phyloP scores from a whole-genome alignment of 2,329 filamentous ascomycete genomes.

The Monascus ruber region DNA sequence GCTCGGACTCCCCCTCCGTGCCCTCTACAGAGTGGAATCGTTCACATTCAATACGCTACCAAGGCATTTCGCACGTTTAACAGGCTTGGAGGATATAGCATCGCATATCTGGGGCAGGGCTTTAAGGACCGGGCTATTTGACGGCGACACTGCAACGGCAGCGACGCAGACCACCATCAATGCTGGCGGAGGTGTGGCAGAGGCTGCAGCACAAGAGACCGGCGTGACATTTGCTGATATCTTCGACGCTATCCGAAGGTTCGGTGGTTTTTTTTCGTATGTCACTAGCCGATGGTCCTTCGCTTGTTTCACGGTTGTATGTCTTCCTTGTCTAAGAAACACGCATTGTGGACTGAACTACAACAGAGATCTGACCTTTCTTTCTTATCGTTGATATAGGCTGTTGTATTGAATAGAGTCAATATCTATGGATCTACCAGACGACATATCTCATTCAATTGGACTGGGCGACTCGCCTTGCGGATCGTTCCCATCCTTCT shows the following conservation, averaged over 20 bases:
- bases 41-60: constrained; percentile 26
- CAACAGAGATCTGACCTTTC: not conserved
- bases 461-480: constrained; percentile 58
- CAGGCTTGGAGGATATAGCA: constrained; percentile 17
- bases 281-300: constrained; percentile 86
- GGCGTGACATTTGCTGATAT: constrained; percentile 31
- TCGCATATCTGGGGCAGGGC: constrained; percentile 11
- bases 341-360: not conserved
- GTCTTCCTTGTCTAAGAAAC: constrained; percentile 7
- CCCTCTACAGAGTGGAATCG: constrained; percentile 24
- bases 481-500: constrained; percentile 61
- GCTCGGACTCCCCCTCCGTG: constrained; percentile 25
- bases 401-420: constrained; percentile 78
- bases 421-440: constrained; percentile 87
- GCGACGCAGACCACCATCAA: constrained; percentile 26
- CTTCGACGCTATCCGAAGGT: constrained; percentile 48
- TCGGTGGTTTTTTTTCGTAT: constrained; percentile 83
- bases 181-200: constrained; percentile 17
- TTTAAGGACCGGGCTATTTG: constrained; percentile 8
- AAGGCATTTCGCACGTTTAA: constrained; percentile 18
- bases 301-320: constrained; percentile 66
- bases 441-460: constrained; percentile 63
- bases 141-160: constrained; percentile 26
- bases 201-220: constrained; percentile 22
- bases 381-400: constrained; percentile 33